Evolutionary conservation across 441 rosid species (phyloP).

Genomic region (Sinapis alba): DNA sequence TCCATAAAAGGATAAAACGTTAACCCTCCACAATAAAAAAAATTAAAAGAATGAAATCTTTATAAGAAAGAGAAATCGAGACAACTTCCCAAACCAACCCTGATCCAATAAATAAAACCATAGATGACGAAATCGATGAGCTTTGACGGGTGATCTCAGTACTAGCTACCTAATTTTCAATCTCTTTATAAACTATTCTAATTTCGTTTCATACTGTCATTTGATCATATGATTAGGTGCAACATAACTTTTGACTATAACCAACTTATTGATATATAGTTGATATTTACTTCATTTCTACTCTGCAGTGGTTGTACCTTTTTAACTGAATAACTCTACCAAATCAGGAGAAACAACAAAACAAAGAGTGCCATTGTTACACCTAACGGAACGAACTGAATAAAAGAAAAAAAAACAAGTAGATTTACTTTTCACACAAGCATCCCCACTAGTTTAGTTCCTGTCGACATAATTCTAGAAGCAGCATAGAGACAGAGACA

Average conservation of each 20-base stretch:
- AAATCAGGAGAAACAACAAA: slow-evolving; percentile 21
- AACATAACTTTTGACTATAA: slow-evolving; percentile 1
- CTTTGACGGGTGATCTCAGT: background rate
- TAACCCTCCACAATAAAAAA: too few species aligned
- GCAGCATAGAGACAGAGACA: background rate
- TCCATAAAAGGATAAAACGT: too few species aligned
- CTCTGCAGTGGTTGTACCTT: slow-evolving; percentile 28
- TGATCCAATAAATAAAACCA: background rate
- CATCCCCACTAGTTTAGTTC: slow-evolving; percentile 26
- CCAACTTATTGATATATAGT: background rate
- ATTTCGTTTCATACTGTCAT: background rate
- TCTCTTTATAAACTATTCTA: background rate
- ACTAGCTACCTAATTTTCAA: background rate
- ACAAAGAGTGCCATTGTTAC: slow-evolving; percentile 10
- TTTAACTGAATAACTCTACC: slow-evolving; percentile 2
- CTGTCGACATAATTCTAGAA: slow-evolving; percentile 31
- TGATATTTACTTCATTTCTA: slow-evolving; percentile 21
- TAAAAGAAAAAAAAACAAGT: slow-evolving; percentile 1
- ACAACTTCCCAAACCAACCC: background rate
- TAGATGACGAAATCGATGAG: background rate
- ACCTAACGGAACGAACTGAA: slow-evolving; percentile 16
- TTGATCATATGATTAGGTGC: slow-evolving; percentile 6
- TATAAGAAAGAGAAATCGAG: background rate
- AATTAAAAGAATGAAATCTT: too few species aligned
- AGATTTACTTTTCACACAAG: slow-evolving; percentile 34